Evolutionary conservation across 2,329 filamentous ascomycete species (phyloP).

Genomic region (Colletotrichum theobromicola): DNA sequence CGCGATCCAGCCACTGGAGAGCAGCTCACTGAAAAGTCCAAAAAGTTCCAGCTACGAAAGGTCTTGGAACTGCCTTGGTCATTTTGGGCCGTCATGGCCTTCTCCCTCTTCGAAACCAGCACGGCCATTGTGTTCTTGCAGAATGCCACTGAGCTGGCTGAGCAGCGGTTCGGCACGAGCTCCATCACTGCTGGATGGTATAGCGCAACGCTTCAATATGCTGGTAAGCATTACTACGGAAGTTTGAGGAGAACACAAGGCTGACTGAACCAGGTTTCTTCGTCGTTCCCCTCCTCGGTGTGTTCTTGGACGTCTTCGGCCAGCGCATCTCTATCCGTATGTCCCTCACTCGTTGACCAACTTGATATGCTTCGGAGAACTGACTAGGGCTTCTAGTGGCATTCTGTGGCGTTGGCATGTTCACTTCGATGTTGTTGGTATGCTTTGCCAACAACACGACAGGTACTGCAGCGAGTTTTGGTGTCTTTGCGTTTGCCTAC

Average conservation of each 20-base stretch:
- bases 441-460: constrained; percentile 52
- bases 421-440: constrained; percentile 55
- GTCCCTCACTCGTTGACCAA: background rate
- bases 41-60: constrained; percentile 60
- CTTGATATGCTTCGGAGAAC: background rate
- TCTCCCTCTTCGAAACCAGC: constrained; percentile 64
- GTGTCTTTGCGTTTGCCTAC: constrained; percentile 61
- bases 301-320: constrained; percentile 62
- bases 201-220: constrained; percentile 59
- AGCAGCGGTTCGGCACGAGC: constrained; percentile 61
- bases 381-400: constrained; percentile 27
- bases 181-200: constrained; percentile 66
- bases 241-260: rapidly evolving
- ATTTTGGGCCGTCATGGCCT: constrained; percentile 61
- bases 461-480: constrained; percentile 64
- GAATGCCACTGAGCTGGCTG: constrained; percentile 66
- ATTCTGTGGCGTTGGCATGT: constrained; percentile 50
- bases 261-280: constrained; percentile 47
- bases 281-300: constrained; percentile 58
- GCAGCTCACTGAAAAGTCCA: constrained; percentile 61
- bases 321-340: constrained; percentile 51
- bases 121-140: constrained; percentile 58
- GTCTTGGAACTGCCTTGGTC: constrained; percentile 62
- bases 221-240: constrained; percentile 17
- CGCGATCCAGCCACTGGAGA: constrained; percentile 63